Conservation (phyloP, 768 basidiomycete species). For the Pulveroboletus sp. region DNA sequence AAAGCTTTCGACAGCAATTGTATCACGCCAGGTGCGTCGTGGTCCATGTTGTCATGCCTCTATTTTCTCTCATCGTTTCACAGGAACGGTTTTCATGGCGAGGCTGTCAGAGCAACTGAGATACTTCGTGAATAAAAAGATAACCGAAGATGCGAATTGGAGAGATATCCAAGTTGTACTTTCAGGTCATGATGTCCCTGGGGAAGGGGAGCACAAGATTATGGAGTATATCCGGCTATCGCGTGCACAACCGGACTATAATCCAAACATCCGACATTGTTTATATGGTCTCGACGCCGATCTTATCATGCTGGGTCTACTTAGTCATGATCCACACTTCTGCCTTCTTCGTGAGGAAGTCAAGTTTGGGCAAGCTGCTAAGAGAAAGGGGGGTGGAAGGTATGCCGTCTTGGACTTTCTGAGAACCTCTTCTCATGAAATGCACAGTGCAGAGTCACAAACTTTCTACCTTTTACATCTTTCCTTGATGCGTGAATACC, state of each 20-base stretch:
- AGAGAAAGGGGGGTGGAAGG: constrained; percentile 64
- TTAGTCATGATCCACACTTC: constrained; percentile 98
- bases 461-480: constrained; percentile 96
- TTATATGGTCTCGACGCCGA: constrained; percentile 98
- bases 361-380: constrained; percentile 83
- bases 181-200: constrained; percentile 96
- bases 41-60: neutral
- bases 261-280: constrained; percentile 96
- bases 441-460: constrained; percentile 57
- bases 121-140: constrained; percentile 98
- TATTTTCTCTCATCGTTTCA: neutral
- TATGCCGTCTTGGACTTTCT: constrained; percentile 20
- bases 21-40: constrained; percentile 88
- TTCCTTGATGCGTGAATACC: constrained; percentile 92
- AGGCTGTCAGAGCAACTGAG: constrained; percentile 85
- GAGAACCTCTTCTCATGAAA: constrained; percentile 6
- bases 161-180: constrained; percentile 86
- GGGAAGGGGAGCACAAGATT: constrained; percentile 99
- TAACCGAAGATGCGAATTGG: constrained; percentile 96
- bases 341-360: constrained; percentile 97
- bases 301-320: constrained; percentile 93
- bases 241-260: constrained; percentile 92
- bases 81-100: constrained; percentile 95
- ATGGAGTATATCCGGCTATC: constrained; percentile 98
- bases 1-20: constrained; percentile 99